These are phyloP conservation scores for Leccinum disarticulatum DNA, from an alignment of 768 basidiomycete genomes.

Conservation along the genomic window DNA sequence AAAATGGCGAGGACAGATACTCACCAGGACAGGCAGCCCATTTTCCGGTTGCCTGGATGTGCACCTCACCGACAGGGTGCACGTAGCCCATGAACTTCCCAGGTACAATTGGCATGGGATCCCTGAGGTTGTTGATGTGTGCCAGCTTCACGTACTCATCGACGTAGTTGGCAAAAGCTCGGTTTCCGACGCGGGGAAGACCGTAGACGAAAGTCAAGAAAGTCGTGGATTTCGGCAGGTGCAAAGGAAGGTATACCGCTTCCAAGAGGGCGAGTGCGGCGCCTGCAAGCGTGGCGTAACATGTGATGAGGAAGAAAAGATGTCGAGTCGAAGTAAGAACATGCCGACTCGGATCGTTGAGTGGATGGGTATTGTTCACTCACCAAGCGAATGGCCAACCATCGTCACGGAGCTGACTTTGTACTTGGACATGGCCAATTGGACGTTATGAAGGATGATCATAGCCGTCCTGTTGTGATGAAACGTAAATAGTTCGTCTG, in stretches of 20 bases:
- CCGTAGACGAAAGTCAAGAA: constrained; percentile 34
- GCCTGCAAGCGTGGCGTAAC: constrained; percentile 16
- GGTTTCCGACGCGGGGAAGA: constrained; percentile 49
- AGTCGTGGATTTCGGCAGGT: constrained; percentile 29
- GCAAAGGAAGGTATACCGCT: constrained; percentile 36
- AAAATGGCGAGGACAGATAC: not conserved
- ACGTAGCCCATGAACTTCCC: constrained; percentile 37
- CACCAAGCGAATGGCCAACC: constrained; percentile 45
- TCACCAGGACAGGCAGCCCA: constrained; percentile 56
- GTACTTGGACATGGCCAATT: constrained; percentile 37
- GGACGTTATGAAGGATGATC: constrained; percentile 41
- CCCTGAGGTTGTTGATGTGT: constrained; percentile 52
- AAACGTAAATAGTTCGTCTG: not conserved
- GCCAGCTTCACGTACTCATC: constrained; percentile 44
- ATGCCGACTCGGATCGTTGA: not conserved
- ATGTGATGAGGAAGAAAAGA: not conserved
- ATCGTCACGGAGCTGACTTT: constrained; percentile 38
- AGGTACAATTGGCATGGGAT: constrained; percentile 38
- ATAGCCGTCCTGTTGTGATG: constrained; percentile 43
- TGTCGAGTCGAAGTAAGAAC: not conserved
- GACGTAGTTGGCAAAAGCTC: constrained; percentile 56
- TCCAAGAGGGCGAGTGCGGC: constrained; percentile 37
- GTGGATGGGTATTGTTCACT: constrained; percentile 1
- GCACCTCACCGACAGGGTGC: constrained; percentile 41
- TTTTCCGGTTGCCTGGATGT: constrained; percentile 41